Evolutionary conservation across 768 basidiomycete genomes (phyloP).

Genomic region (Leccinum disarticulatum): DNA sequence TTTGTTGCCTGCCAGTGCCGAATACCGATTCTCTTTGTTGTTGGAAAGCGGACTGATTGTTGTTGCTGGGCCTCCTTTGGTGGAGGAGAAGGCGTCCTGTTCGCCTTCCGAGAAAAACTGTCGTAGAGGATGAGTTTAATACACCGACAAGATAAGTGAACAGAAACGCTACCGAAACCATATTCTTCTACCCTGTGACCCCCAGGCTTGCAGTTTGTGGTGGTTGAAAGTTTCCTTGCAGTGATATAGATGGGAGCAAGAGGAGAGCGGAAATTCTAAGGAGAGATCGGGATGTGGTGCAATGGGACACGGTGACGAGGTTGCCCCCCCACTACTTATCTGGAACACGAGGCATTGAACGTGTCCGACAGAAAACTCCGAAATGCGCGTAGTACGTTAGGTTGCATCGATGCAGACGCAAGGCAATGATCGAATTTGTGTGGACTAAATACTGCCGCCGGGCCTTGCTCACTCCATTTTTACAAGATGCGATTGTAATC

Average conservation of each 20-base stretch:
- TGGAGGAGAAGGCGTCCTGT: not conserved
- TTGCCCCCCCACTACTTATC: not conserved
- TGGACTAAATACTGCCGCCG: too few relatives aligned
- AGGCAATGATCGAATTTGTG: too few relatives aligned
- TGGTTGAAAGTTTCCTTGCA: too few relatives aligned
- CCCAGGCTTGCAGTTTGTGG: not conserved
- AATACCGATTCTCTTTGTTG: too few relatives aligned
- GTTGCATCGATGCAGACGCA: not conserved
- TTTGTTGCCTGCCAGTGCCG: too few relatives aligned
- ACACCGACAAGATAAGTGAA: not conserved
- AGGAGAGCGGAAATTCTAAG: not conserved
- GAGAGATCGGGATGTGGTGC: not conserved
- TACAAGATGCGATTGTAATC: too few relatives aligned
- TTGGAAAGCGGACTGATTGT: too few relatives aligned
- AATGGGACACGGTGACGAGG: not conserved
- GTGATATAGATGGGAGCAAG: not conserved
- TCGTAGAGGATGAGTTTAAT: not conserved
- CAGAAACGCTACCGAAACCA: not conserved
- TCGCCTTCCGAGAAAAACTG: not conserved
- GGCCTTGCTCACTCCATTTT: too few relatives aligned
- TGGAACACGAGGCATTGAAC: not conserved
- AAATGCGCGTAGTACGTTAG: too few relatives aligned
- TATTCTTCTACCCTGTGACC: not conserved
- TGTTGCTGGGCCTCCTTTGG: too few relatives aligned
- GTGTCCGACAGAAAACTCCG: not conserved